Base-by-base conservation (phyloP, 1,284 basidiomycete genomes). In the Fomes fomentarius region DNA sequence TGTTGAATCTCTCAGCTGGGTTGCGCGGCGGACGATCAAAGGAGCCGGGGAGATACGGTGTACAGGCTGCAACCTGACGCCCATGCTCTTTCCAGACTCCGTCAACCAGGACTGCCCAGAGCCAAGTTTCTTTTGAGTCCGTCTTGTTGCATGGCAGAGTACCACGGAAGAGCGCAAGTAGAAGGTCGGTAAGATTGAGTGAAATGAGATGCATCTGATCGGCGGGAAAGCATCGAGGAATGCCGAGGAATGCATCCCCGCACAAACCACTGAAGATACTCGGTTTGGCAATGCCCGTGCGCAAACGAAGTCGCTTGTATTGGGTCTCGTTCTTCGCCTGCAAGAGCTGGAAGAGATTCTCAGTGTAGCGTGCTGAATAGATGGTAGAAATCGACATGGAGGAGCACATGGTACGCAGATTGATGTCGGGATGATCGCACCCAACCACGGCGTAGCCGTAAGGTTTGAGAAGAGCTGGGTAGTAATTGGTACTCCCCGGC, bases 191-290 rank as follows among this genome's bases (percentile, higher is more conserved):
- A 0, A 76, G 17, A 8, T 70, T 69, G 12, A 71, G 38, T 0
- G 52, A 38, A 9, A 67, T 47, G 1, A 72, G 57, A 47, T 77
- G 75, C 75, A 77, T 77, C 11, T 72, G 52, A 50, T 78, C 73
- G 0, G 52, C 51, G 0, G 57, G 52, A 52, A 74, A 74, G 33
- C 62, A 62, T 0, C 26, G 24, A 0, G 75, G 73, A 5, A 74
- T 35, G 0, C 58, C 54, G 6, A 60, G 54, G 1, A 41, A n/a
- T 7, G 1, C 21, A 3, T 25, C 19, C 0, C 28, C 24, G 0
- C 74, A 73, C n/a, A 58, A 31, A 3, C 52, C 57, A 5, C 24
- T 46, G 26, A 59, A 47, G 34, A 53, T 43, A 10, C 26, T 39
- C 1, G 53, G 50, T 22, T 56, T 48, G 1, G 39, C 35, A 6